Base-by-base conservation (phyloP, 768 basidiomycete species). In the Boletus sp. region DNA sequence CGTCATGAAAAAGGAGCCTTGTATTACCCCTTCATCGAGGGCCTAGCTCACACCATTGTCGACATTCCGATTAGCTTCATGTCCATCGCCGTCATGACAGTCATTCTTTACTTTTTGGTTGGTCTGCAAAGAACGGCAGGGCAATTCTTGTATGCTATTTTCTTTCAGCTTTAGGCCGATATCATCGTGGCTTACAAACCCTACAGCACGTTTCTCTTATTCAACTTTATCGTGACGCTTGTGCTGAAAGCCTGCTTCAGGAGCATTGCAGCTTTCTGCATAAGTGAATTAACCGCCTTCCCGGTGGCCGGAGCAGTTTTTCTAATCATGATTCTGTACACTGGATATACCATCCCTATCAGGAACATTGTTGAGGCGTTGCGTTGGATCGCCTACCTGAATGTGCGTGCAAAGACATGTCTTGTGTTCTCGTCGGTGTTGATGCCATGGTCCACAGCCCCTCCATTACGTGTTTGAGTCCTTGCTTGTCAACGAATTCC, bases 241-340 rank as follows among this genome's bases (percentile, higher is more conserved):
- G 75, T 83, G 7, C 87, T 92, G 84, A 87, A 85, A 66, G 80
- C 82, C 0, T 92, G 83, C 78, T 94, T 90, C 80, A 78, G 91
- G 39, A 75, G 75, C 0, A 63, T 88, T 30, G 83, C 86, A 1
- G 83, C 86, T 0, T 75, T 74, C 15, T 83, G 84, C 64, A 73
- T 74, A 37, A 70, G 74, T 17, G 79, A 81, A 42, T 79, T 85
- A 0, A 77, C 80, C 0, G 86, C 87, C 7, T 53, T 72, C 44
- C 65, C 73, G 4, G 42, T 69, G 1, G 64, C 72, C 0, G 72
- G 66, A 5, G 42, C 79, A 55, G 52, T 70, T 53, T 68, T 76
- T 35, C 67, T 80, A 52, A 69, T 71, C n/a, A 62, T 77, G 56
- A 63, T 76, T 50, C 74, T 80, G 60, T 78, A 75, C 62, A 76